Evolutionary conservation across 495 filamentous ascomycete species (phyloP), one percentile per base, ranked within the genome.

Genomic region (Daldinia childiae): DNA sequence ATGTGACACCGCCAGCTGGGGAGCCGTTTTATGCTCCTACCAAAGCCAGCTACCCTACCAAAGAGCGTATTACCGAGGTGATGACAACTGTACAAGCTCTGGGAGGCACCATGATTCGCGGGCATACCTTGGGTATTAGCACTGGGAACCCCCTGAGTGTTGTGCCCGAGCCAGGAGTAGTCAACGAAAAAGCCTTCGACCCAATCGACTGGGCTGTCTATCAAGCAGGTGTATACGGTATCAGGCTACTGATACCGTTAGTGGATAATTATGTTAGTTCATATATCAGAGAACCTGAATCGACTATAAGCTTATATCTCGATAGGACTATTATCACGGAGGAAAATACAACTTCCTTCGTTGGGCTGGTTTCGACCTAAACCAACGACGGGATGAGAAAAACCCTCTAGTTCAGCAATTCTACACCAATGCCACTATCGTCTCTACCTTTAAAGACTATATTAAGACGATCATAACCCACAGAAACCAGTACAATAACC

Each of bases 281-380:
- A 59, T 58, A 56, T 51, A 66, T n/a, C 36, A 41, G 3, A 19
- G 21, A 29, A 45, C 12, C 1, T 60, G n/a, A 8, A 36, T 24
- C n/a, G 27, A 14, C 8, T 21, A 24, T 58, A 11, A 61, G 14
- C 73, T 79, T 65, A 72, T 62, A 29, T 9, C 6, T 63, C n/a
- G 9, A n/a, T 62, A 82, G 77, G 85, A 87, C 69, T 87, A 87
- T 59, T 88, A 87, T 69, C 85, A 87, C 62, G 85, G 85, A 41
- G 85, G 85, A n/a, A 87, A 87, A 74, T 88, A 84, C 73, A 79
- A 79, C 65, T 88, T 87, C 76, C 79, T 87, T 26, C 81, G 86
- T 30, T 87, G 81, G 79, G 68, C 75, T 26, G 85, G 86, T 15
- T 83, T 85, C 71, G 79, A 87, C 65, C 82, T 87, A 51, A 80